Conservation (phyloP, 1,139 yeast genomes). For the Fermentozyma sake region DNA sequence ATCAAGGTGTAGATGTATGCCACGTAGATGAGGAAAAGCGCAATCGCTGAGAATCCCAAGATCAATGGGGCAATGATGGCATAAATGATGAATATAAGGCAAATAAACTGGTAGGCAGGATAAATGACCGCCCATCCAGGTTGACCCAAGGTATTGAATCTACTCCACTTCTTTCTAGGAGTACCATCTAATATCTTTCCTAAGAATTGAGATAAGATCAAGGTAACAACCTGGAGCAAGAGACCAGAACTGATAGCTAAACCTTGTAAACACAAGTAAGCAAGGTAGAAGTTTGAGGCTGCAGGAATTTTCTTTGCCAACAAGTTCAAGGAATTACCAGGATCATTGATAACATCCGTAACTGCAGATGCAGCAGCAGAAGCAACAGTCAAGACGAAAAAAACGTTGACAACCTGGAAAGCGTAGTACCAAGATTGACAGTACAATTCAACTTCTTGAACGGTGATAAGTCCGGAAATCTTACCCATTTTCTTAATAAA, state of each 20-base stretch:
- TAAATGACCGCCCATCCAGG: conserved; percentile 40
- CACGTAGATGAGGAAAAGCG: conserved; percentile 47
- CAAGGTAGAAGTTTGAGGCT: conserved; percentile 66
- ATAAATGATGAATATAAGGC: conserved; percentile 36
- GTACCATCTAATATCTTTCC: conserved; percentile 44
- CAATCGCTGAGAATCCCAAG: conserved; percentile 44
- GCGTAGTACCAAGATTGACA: conserved; percentile 87
- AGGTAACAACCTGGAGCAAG: conserved; percentile 38
- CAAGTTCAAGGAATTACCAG: conserved; percentile 50
- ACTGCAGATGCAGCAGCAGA: conserved; percentile 76
- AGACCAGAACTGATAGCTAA: conserved; percentile 36
- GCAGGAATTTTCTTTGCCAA: conserved; percentile 61
- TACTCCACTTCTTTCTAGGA: conserved; percentile 42
- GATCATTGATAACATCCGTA: conserved; percentile 47
- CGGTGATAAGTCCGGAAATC: conserved; percentile 65
- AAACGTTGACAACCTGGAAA: conserved; percentile 83
- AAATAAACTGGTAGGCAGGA: conserved; percentile 37
- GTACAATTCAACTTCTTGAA: conserved; percentile 68
- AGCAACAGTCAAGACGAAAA: conserved; percentile 74
- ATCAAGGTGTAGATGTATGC: conserved; percentile 56
- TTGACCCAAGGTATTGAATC: conserved; percentile 38
- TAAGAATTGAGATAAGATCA: conserved; percentile 42
- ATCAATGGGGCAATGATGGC: conserved; percentile 43
- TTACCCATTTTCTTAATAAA: conserved; percentile 66
- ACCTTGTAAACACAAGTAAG: conserved; percentile 46